Conservation (phyloP, 2,329 filamentous ascomycete species). For the Ilyonectria mors-panacis region DNA sequence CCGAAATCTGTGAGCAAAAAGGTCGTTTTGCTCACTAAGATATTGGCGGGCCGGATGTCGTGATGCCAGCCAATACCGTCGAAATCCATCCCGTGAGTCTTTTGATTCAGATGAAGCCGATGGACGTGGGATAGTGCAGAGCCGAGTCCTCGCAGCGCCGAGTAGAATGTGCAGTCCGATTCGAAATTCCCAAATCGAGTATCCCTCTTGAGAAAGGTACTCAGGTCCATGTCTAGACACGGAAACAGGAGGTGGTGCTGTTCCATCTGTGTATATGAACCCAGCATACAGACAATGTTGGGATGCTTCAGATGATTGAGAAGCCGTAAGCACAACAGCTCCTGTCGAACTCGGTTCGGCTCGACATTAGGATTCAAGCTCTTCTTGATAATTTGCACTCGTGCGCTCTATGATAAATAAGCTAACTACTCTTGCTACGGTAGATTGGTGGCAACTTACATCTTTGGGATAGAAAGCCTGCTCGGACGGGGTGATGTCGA, state of each 20-base stretch:
- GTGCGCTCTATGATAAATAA: background rate
- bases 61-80: conserved; percentile 8
- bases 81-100: conserved; percentile 4
- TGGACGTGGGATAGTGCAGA: conserved; percentile 12
- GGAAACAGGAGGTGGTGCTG: conserved; percentile 1
- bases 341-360: background rate
- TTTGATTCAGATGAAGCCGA: conserved; percentile 3
- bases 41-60: conserved; percentile 5
- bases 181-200: background rate
- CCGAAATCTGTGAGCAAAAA: background rate
- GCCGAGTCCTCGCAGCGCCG: conserved; percentile 2
- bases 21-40: conserved; percentile 5
- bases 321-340: conserved; percentile 3
- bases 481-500: background rate
- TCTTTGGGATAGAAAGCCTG: background rate
- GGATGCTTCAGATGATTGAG: conserved; percentile 14
- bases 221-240: background rate
- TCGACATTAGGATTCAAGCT: background rate
- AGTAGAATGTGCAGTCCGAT: conserved; percentile 4
- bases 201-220: background rate
- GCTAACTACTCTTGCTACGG: background rate
- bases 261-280: conserved; percentile 6
- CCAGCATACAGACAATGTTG: conserved; percentile 8
- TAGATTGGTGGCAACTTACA: background rate
- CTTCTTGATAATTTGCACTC: background rate